A percentile compares a stretch with the other conserved stretches of the same genome.
Evolutionary conservation across 805 yeast species (phyloP).

Genomic region (Naumovozyma baii): DNA sequence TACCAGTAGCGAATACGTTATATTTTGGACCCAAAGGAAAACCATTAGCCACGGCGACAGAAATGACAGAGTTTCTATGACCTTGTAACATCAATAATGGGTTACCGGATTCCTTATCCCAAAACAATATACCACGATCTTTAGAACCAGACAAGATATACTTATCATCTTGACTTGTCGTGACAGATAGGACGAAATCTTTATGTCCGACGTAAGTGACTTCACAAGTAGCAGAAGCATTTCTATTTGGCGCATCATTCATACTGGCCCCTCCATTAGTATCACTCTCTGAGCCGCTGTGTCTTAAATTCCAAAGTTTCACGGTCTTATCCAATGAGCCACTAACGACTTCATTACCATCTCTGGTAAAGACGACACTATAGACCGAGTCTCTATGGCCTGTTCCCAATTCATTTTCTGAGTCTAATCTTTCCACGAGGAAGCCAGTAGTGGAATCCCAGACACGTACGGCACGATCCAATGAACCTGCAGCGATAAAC

Average conservation of each 20-base stretch:
- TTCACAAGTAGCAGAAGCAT: conserved; percentile 55
- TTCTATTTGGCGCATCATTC: conserved; percentile 9
- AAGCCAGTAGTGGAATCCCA: conserved; percentile 94
- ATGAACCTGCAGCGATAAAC: conserved; percentile 90
- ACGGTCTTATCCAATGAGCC: conserved; percentile 95
- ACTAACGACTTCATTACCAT: conserved; percentile 84
- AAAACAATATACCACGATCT: conserved; percentile 92
- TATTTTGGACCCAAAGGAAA: conserved; percentile 46
- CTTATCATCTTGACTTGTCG: conserved; percentile 86
- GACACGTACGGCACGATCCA: conserved; percentile 90
- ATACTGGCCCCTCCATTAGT: conserved; percentile 30
- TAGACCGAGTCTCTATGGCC: conserved; percentile 96
- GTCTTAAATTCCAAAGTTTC: conserved; percentile 80
- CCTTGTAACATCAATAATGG: conserved; percentile 94
- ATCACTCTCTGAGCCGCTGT: conserved; percentile 33
- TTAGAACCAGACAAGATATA: conserved; percentile 90
- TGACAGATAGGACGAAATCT: conserved; percentile 89
- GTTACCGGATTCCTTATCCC: conserved; percentile 90
- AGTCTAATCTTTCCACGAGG: conserved; percentile 83
- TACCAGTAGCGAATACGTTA: conserved; percentile 91
- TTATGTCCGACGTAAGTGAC: conserved; percentile 92
- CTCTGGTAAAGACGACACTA: conserved; percentile 85
- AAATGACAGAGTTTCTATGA: conserved; percentile 89
- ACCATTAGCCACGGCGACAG: conserved; percentile 83
- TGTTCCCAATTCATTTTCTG: conserved; percentile 77